Conservation (phyloP, 306 rosid species). For the Lupinus albus region DNA sequence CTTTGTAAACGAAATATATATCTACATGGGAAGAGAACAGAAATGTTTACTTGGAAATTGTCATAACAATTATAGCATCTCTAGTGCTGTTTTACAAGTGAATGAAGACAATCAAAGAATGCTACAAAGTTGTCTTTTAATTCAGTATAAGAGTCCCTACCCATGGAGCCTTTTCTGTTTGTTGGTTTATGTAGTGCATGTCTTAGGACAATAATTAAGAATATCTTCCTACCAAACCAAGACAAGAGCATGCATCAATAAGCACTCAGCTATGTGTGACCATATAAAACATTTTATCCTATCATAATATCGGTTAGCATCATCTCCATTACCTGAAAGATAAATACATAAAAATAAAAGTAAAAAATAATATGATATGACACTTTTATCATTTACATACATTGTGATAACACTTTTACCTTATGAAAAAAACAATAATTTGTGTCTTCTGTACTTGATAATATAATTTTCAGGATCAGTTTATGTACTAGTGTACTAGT, state of each 20-base stretch:
- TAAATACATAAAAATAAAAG: too few relatives aligned
- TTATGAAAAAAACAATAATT: too few relatives aligned
- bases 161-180: constrained; percentile 24
- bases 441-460: too few relatives aligned
- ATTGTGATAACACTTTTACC: too few relatives aligned
- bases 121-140: constrained; percentile 32
- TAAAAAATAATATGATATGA: too few relatives aligned
- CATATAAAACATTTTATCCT: background rate
- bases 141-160: constrained; percentile 31
- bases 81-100: constrained; percentile 15
- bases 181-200: constrained; percentile 40
- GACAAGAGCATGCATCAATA: constrained; percentile 44
- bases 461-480: too few relatives aligned
- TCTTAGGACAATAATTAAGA: constrained; percentile 41
- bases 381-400: too few relatives aligned
- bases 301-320: too few relatives aligned
- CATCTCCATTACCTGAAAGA: too few relatives aligned
- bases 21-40: background rate
- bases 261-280: constrained; percentile 25
- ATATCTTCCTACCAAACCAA: constrained; percentile 28
- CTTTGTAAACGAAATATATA: constrained; percentile 16
- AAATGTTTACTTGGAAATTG: constrained; percentile 19
- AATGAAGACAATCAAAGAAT: constrained; percentile 26
- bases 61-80: constrained; percentile 8
- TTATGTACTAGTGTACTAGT: too few relatives aligned